Evolutionary conservation across 2,329 filamentous ascomycete genomes (phyloP).

Genomic region (Sarocladiaceae sp.): DNA sequence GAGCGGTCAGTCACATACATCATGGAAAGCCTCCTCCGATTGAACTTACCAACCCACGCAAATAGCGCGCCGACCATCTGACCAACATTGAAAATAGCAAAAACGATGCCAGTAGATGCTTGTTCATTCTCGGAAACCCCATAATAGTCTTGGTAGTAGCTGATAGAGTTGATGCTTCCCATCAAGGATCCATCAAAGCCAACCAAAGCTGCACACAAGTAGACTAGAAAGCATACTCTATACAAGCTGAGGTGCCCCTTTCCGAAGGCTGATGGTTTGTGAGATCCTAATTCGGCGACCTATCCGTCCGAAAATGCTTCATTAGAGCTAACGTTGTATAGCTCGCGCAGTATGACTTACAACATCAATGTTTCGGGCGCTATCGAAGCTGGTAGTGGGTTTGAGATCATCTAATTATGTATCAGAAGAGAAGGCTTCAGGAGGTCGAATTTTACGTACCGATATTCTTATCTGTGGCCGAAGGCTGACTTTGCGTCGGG

Average conservation of each 20-base stretch:
- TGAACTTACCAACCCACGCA: not conserved
- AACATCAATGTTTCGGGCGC: too few species aligned
- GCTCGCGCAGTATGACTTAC: too few species aligned
- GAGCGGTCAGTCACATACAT: not conserved
- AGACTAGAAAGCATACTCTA: not conserved
- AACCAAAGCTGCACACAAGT: not conserved
- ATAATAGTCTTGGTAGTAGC: slow-evolving; percentile 6
- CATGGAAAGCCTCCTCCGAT: too few species aligned
- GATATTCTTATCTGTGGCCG: too few species aligned
- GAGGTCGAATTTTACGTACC: too few species aligned
- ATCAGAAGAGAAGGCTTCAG: too few species aligned
- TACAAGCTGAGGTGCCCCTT: slow-evolving; percentile 2
- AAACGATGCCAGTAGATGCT: slow-evolving; percentile 1
- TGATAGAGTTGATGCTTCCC: slow-evolving; percentile 6
- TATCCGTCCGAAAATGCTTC: too few species aligned
- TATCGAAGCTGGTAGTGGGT: too few species aligned
- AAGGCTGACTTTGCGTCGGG: too few species aligned
- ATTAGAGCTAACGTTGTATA: too few species aligned
- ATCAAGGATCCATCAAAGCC: slow-evolving; percentile 4
- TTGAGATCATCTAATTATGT: too few species aligned
- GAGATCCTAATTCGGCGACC: not conserved
- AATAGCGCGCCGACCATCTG: slow-evolving; percentile 9
- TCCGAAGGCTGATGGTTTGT: not conserved
- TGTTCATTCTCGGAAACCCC: not conserved
- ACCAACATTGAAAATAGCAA: slow-evolving; percentile 5